Percentiles rank a stretch among this genome's conserved stretches.
Evolutionary conservation across 176 grass and related monocot species (phyloP).

Genomic region (Carex pumila): DNA sequence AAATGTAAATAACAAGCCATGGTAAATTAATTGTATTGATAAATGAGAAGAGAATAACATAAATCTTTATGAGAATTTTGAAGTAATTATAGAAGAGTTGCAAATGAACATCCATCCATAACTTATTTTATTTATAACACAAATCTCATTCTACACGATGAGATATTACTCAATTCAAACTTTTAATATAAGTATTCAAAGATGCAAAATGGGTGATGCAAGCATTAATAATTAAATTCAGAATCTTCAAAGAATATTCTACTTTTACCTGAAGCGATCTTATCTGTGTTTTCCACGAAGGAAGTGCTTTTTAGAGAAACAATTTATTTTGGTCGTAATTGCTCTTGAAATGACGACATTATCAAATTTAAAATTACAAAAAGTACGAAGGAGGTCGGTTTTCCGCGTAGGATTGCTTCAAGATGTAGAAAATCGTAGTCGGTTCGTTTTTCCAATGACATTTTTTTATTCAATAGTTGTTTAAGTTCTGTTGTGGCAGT

Average conservation of each 20-base stretch:
- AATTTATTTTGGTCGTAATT: background rate
- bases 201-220: background rate
- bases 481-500: background rate
- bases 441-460: background rate
- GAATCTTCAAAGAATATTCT: background rate
- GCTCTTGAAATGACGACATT: background rate
- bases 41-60: no score
- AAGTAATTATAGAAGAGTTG: no score
- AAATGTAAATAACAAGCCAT: no score
- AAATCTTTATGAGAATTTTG: no score
- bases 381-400: background rate
- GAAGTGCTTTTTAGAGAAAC: background rate
- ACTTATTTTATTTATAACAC: no score
- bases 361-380: background rate
- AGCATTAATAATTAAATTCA: background rate
- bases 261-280: background rate
- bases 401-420: constrained; percentile 17
- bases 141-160: no score
- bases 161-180: no score
- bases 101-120: no score
- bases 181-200: no score
- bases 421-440: background rate
- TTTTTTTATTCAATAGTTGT: background rate
- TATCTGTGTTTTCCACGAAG: background rate
- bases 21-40: no score